Conservation (phyloP, 352 stramenopile species). For the Poterioochromonas sp. region DNA sequence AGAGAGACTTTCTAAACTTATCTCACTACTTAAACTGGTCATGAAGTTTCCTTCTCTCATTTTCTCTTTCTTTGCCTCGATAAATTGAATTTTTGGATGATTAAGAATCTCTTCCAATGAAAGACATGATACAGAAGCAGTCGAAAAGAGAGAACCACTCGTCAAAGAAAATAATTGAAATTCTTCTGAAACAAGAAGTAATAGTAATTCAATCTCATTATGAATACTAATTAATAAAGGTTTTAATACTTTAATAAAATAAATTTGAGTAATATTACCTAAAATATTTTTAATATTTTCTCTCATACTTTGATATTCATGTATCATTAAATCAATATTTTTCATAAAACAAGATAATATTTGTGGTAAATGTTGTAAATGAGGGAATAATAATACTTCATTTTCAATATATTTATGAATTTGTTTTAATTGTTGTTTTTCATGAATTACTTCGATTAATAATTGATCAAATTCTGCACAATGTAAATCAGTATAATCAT, state of each 20-base stretch:
- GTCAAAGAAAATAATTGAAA: not conserved
- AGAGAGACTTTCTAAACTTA: too few relatives aligned
- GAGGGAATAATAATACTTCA: not conserved
- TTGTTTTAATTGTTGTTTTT: not conserved
- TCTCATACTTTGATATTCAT: not conserved
- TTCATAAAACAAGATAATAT: not conserved
- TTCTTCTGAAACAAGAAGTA: not conserved
- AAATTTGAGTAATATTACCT: not conserved
- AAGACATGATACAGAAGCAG: too few relatives aligned
- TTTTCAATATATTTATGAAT: not conserved
- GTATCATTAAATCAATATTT: not conserved
- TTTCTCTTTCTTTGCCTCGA: too few relatives aligned
- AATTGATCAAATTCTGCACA: conserved; percentile 26
- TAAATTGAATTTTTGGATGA: too few relatives aligned
- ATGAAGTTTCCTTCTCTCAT: too few relatives aligned
- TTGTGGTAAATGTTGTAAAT: not conserved
- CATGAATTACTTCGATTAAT: not conserved
- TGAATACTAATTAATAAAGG: not conserved
- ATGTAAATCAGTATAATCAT: not conserved
- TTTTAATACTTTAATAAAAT: not conserved
- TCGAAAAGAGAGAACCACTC: too few relatives aligned
- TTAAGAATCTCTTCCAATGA: too few relatives aligned
- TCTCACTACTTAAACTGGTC: too few relatives aligned
- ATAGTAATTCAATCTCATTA: not conserved
- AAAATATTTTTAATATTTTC: not conserved